A percentile compares a stretch with the other conserved stretches of the same genome.
These are phyloP conservation scores for Leishmania major DNA, from an alignment of 208 protist species.

Conservation along the genomic window DNA sequence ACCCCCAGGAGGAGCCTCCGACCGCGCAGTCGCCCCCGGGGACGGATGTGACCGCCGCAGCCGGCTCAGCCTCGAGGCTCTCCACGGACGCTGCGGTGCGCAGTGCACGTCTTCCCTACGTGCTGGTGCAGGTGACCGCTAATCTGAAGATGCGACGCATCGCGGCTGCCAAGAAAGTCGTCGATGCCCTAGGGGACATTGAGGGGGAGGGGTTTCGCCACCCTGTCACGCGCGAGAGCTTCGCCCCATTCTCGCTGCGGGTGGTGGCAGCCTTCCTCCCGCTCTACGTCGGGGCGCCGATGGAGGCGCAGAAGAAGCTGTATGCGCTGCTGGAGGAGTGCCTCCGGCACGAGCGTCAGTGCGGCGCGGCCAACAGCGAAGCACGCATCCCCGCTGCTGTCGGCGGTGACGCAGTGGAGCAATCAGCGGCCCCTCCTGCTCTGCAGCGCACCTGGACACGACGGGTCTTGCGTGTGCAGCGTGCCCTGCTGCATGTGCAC, in stretches of 20 bases:
- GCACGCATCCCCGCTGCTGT: background rate
- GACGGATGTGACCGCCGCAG: background rate
- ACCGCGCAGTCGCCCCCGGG: background rate
- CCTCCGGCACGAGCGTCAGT: conserved; percentile 29
- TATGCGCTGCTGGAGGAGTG: conserved; percentile 62
- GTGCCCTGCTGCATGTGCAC: conserved; percentile 65
- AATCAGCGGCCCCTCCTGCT: background rate
- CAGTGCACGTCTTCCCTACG: conserved; percentile 52
- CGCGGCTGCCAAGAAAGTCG: conserved; percentile 50
- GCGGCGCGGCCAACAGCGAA: background rate
- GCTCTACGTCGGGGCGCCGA: conserved; percentile 53
- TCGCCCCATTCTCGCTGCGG: conserved; percentile 84
- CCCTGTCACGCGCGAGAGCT: conserved; percentile 50
- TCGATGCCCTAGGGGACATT: conserved; percentile 72
- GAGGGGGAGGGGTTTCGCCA: conserved; percentile 62
- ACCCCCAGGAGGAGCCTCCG: background rate
- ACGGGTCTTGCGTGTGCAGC: conserved; percentile 52
- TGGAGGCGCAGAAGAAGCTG: conserved; percentile 59
- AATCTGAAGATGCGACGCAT: conserved; percentile 72
- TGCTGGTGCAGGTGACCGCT: conserved; percentile 77
- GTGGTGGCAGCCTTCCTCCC: conserved; percentile 74
- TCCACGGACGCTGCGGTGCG: conserved; percentile 19
- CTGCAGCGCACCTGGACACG: conserved; percentile 33
- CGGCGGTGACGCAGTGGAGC: background rate
- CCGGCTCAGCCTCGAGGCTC: background rate